These are phyloP conservation scores for Cyclostephanos invisitatus DNA, from an alignment of 108 stramenopile genomes.

Conservation along the genomic window DNA sequence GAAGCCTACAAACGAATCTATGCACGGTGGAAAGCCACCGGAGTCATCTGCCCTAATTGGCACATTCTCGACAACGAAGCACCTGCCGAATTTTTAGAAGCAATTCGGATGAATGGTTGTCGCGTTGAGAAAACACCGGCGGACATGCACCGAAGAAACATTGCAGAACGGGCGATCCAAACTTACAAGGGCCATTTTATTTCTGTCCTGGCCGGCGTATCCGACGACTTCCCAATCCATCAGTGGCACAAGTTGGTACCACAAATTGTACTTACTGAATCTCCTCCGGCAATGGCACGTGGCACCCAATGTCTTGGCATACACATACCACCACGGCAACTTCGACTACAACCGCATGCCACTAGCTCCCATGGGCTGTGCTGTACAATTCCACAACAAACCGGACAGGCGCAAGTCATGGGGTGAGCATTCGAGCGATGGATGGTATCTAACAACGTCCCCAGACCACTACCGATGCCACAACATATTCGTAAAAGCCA, in stretches of 20 bases:
- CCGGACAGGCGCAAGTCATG: conserved; percentile 30
- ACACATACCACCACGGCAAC: conserved; percentile 12
- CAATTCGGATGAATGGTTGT: neutral
- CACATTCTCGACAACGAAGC: no score
- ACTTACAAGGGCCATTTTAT: conserved; percentile 39
- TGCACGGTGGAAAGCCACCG: neutral
- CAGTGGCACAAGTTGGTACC: no score
- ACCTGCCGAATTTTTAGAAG: neutral
- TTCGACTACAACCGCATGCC: conserved; percentile 54
- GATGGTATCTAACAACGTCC: conserved; percentile 27
- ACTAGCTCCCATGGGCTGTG: conserved; percentile 48
- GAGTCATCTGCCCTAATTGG: neutral
- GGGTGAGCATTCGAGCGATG: conserved; percentile 15
- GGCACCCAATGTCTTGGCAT: conserved; percentile 26
- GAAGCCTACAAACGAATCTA: conserved; percentile 2
- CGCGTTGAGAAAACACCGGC: conserved; percentile 41
- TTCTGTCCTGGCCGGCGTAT: conserved; percentile 37
- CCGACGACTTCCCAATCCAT: no score
- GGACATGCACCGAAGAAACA: conserved; percentile 45
- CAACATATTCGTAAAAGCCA: conserved; percentile 12
- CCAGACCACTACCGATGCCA: conserved; percentile 28
- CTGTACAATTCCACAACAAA: conserved; percentile 30
- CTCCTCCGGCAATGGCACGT: conserved; percentile 40
- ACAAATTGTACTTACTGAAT: conserved; percentile 10
- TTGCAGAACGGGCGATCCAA: conserved; percentile 52